phyloP scores from a whole-genome alignment of 352 stramenopile species.

The Pythium rhizo-oryzae region DNA sequence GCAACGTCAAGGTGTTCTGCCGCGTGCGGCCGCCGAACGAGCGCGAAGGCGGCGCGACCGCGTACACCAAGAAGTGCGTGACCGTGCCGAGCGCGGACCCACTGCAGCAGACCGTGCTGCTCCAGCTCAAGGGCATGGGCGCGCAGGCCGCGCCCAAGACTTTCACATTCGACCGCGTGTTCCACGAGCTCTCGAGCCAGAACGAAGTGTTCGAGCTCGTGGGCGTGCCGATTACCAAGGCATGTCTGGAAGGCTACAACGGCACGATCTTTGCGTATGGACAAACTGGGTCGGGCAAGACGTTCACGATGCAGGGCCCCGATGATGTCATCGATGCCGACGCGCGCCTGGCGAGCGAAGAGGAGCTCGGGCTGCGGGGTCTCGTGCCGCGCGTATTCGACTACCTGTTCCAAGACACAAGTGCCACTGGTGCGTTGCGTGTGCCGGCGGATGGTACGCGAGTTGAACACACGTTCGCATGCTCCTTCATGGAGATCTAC shows the following conservation, averaged over 20 bases:
- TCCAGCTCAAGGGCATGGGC: constrained; percentile 56
- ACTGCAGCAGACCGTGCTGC: constrained; percentile 58
- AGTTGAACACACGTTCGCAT: constrained; percentile 70
- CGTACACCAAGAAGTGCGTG: constrained; percentile 67
- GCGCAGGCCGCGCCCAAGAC: constrained; percentile 43
- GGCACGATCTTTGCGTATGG: constrained; percentile 89
- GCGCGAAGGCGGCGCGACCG: constrained; percentile 55
- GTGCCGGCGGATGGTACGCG: constrained; percentile 21
- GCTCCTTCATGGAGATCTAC: constrained; percentile 96
- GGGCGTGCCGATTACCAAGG: constrained; percentile 79
- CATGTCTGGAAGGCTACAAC: constrained; percentile 84
- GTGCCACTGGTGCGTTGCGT: constrained; percentile 6
- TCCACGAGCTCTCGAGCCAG: constrained; percentile 90
- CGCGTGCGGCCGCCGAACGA: constrained; percentile 83
- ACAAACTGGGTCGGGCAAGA: constrained; percentile 85
- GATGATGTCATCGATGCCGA: constrained; percentile 69
- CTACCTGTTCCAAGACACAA: constrained; percentile 72
- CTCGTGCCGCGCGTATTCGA: constrained; percentile 85
- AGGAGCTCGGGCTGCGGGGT: constrained; percentile 51
- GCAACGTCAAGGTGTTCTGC: constrained; percentile 88
- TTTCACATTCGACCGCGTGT: constrained; percentile 93
- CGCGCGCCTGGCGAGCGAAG: constrained; percentile 23
- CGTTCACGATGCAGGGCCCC: constrained; percentile 85
- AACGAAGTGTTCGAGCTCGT: constrained; percentile 90
- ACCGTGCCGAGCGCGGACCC: constrained; percentile 45